Evolutionary conservation across 1,284 basidiomycete genomes (phyloP).

Genomic region (Trichosporon faecale): DNA sequence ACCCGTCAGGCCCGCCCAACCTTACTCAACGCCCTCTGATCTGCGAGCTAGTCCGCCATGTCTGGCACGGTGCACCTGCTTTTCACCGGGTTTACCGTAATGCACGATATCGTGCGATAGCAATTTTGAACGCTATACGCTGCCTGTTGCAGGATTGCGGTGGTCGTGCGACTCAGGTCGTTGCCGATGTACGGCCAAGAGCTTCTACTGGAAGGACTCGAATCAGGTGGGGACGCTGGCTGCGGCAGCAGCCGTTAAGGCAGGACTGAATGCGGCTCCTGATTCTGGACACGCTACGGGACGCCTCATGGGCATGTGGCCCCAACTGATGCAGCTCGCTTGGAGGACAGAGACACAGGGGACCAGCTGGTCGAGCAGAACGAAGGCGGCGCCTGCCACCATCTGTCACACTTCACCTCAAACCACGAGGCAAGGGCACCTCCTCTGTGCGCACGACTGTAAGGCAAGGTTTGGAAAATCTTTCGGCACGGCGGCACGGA

Average conservation of each 20-base stretch:
- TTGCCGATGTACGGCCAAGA: neutral
- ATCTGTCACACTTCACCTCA: neutral
- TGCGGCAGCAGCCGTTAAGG: neutral
- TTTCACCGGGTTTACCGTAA: constrained; percentile 1
- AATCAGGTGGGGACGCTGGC: neutral
- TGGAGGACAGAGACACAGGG: too few relatives aligned
- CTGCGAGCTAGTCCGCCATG: too few relatives aligned
- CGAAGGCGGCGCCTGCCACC: neutral
- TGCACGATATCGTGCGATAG: neutral
- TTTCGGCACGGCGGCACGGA: neutral
- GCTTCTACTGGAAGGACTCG: neutral
- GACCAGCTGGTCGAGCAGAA: neutral
- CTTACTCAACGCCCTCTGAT: neutral
- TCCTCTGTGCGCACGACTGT: neutral
- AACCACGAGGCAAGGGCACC: too few relatives aligned
- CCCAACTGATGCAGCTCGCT: neutral
- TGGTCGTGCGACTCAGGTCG: neutral
- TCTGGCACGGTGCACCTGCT: neutral
- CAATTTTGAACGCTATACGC: neutral
- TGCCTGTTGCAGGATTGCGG: neutral
- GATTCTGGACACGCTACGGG: neutral
- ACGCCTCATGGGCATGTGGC: neutral
- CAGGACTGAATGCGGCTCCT: neutral
- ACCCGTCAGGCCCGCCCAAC: neutral
- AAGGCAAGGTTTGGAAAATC: neutral